Conservation (phyloP, 768 basidiomycete genomes). For the Suillus hirtellus region DNA sequence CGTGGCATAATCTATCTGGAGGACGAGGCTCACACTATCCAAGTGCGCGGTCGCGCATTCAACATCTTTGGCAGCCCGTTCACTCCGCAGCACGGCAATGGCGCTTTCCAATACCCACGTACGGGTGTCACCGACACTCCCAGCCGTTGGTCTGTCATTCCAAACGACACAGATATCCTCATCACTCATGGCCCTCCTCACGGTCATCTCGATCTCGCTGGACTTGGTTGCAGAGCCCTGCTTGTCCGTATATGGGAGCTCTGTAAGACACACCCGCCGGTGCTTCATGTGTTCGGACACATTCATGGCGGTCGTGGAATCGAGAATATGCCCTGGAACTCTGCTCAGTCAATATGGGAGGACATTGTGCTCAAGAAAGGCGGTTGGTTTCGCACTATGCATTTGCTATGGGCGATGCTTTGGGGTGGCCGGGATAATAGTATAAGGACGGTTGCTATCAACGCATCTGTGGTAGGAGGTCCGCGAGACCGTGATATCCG, state of each 20-base stretch:
- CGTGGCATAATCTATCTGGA: no score
- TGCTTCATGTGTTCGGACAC: conserved; percentile 44
- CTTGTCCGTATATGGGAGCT: conserved; percentile 34
- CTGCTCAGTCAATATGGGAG: conserved; percentile 32
- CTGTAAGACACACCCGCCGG: conserved; percentile 23
- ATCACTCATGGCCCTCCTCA: conserved; percentile 45
- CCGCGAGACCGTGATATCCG: background rate
- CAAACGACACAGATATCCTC: conserved; percentile 38
- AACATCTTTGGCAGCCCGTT: no score
- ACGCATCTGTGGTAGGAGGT: background rate
- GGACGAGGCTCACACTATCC: no score
- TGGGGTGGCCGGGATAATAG: background rate
- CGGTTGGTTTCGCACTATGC: background rate
- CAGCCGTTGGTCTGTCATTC: conserved; percentile 30
- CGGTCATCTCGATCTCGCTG: conserved; percentile 31
- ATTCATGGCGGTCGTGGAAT: conserved; percentile 40
- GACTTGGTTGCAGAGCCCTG: conserved; percentile 35
- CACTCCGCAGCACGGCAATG: no score
- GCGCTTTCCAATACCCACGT: conserved; percentile 33
- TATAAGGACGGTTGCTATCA: background rate
- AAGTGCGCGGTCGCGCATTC: no score
- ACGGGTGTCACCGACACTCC: background rate
- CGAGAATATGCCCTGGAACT: conserved; percentile 34
- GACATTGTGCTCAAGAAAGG: conserved; percentile 15
- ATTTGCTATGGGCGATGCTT: background rate